phyloP scores from a whole-genome alignment of 495 filamentous ascomycete species.

The Sphaerosporella brunnea region DNA sequence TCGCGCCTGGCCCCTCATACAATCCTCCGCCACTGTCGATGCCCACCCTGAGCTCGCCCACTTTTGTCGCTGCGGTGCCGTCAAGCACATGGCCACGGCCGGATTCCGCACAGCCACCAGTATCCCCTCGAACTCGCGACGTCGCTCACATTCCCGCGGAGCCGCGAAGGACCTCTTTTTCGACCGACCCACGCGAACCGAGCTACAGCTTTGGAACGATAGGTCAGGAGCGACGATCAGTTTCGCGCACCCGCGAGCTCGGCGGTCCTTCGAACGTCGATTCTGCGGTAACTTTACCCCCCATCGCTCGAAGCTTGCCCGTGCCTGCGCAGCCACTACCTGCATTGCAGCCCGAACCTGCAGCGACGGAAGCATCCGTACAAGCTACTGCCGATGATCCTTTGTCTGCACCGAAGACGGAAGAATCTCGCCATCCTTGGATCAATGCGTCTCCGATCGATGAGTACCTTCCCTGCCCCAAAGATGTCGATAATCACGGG shows the following conservation, averaged over 20 bases:
- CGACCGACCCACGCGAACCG: too few species aligned
- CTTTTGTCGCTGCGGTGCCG: not conserved
- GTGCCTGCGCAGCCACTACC: not conserved
- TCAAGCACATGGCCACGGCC: not conserved
- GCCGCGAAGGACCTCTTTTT: too few species aligned
- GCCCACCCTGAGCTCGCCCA: not conserved
- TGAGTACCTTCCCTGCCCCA: not conserved
- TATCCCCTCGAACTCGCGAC: not conserved
- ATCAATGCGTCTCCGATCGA: slow-evolving; percentile 1
- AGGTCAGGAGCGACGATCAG: not conserved
- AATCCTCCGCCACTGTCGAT: not conserved
- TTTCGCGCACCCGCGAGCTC: not conserved
- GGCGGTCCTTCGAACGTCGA: not conserved
- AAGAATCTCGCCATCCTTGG: not conserved
- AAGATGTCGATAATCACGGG: not conserved
- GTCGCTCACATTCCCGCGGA: too few species aligned
- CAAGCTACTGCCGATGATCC: not conserved
- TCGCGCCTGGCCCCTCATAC: not conserved
- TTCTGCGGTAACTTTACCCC: not conserved
- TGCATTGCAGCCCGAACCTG: too few species aligned
- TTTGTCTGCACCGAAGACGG: not conserved
- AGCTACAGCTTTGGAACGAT: not conserved
- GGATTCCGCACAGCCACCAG: not conserved
- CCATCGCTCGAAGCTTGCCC: not conserved
- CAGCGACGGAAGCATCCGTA: too few species aligned